Evolutionary conservation across 179 eudicot species (phyloP), one percentile per base, ranked within the genome.

Genomic region (Sideroxylon spinosum): DNA sequence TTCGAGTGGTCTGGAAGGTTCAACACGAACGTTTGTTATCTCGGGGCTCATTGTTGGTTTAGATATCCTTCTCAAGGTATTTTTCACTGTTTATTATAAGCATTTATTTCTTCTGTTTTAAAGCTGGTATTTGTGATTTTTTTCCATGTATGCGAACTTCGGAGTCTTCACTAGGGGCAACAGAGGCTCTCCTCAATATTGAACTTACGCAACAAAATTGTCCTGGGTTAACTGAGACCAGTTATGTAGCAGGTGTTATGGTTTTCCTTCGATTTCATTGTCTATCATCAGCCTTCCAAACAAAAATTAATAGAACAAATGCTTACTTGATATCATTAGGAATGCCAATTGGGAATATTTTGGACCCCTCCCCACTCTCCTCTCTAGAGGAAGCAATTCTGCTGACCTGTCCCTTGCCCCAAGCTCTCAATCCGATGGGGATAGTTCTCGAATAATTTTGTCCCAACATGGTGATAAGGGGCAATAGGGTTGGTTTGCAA

Each of bases 1-100:
- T 83, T 85, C 89, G 2, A 91, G 89, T 81, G 93, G 97, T 22
- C 75, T 82, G 76, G 97, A 93, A 82, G 92, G 93, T 78, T 80
- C 91, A 78, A 88, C 90, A 32, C 88, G 89, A 73, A 91, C 97
- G 11, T 93, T 93, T 84, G 87, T 86, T 57, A 73, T 93, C 76
- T 91, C 97, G 20, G 93, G 91, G 13, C 74, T 90, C 59, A 78
- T 93, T 72, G 92, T 91, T 81, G 95, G 91, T 80, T 77, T 89
- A 62, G 97, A 93, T 73, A 84, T 91, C 69, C 76, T 90, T 79
- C 84, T 93, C 44, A 93, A 93, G 97, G 97, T 93, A 88, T 29
- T 62, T 13, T 60, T 52, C 52, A 20, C 20, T 78, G 56, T 9
- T 46, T 29, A 49, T 48, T 44, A 20, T 28, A 1, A 16, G 46